phyloP scores from a whole-genome alignment of 129 eudicot species.

The Centrapalus pauciflorus region DNA sequence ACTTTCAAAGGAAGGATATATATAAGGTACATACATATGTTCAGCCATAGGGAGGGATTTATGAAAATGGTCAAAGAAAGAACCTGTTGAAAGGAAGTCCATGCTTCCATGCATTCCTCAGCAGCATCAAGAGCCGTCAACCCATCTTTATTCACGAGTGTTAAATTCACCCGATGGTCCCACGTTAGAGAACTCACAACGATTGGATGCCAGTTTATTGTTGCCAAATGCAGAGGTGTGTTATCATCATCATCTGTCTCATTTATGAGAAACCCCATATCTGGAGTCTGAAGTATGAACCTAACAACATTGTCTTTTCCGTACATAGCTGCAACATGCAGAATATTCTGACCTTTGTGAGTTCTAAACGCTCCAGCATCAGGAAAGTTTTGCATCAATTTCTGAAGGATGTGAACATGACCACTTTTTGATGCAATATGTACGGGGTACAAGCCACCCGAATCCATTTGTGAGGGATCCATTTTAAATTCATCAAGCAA shows the following conservation, averaged over 20 bases:
- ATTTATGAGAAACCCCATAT: constrained; percentile 26
- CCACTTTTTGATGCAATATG: neutral
- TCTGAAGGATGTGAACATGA: constrained; percentile 5
- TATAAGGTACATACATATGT: no score
- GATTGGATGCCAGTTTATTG: constrained; percentile 28
- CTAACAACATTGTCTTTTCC: no score
- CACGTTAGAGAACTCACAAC: constrained; percentile 20
- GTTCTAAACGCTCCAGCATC: constrained; percentile 20
- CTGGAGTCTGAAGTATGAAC: constrained; percentile 24
- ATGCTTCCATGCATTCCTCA: constrained; percentile 31
- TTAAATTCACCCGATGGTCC: constrained; percentile 24
- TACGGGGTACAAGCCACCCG: neutral
- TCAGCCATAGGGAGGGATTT: no score
- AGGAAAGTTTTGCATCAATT: constrained; percentile 20
- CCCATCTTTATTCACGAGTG: no score
- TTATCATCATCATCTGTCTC: constrained; percentile 37
- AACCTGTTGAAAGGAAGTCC: constrained; percentile 28
- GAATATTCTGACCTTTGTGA: constrained; percentile 23
- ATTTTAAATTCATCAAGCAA: constrained; percentile 4
- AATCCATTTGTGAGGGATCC: neutral
- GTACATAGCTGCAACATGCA: constrained; percentile 34
- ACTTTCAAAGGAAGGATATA: no score
- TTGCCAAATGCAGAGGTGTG: constrained; percentile 46
- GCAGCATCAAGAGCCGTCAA: constrained; percentile 37
- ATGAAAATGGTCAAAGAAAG: no score